Percentiles rank a stretch among this genome's conserved stretches.
These are phyloP conservation scores for Heracleum sosnowskyi DNA, from an alignment of 129 eudicot genomes.

Conservation along the genomic window DNA sequence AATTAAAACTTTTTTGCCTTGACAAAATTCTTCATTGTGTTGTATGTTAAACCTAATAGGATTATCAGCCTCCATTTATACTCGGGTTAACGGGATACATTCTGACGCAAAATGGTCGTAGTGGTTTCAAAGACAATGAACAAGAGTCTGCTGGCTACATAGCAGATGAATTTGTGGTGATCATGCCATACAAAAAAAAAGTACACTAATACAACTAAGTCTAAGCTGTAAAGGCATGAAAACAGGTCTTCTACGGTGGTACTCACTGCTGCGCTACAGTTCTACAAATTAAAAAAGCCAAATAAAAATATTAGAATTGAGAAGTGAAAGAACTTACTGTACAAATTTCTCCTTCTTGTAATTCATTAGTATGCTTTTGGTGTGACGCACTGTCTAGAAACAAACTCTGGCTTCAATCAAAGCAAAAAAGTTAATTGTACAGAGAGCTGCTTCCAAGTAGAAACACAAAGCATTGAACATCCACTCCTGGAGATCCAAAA, in stretches of 20 bases:
- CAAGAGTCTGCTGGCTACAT: background rate
- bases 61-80: background rate
- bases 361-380: slow-evolving; percentile 35
- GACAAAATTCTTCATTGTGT: background rate
- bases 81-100: background rate
- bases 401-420: slow-evolving; percentile 15
- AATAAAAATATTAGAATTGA: background rate
- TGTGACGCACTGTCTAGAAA: background rate
- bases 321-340: slow-evolving; percentile 43
- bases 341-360: slow-evolving; percentile 50
- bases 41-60: background rate
- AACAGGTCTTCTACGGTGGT: background rate
- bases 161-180: background rate
- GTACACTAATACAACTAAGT: background rate
- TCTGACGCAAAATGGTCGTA: background rate
- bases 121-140: background rate
- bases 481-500: slow-evolving; percentile 14
- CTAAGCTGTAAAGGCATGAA: background rate
- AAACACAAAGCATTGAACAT: slow-evolving; percentile 16
- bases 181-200: background rate
- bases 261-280: background rate
- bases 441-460: slow-evolving; percentile 12
- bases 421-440: slow-evolving; percentile 5
- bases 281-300: background rate
- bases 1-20: background rate